Conservation (phyloP, 495 filamentous ascomycete genomes). For the Delitschia confertaspora region DNA sequence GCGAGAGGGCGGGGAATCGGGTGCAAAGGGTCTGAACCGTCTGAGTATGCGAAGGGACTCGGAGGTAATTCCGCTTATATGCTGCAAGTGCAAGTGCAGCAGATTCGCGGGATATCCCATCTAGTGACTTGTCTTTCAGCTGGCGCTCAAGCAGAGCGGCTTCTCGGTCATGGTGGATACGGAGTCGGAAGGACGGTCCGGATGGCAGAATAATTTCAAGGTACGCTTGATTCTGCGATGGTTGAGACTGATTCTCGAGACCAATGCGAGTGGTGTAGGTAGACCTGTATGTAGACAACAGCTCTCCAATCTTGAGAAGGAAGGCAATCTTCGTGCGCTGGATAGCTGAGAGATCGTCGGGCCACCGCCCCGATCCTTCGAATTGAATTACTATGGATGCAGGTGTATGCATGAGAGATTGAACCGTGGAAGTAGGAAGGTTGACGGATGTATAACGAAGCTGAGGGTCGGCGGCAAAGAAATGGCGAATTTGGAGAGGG, state of each 20-base stretch:
- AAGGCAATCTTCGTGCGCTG: slow-evolving; percentile 92
- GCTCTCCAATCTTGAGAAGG: slow-evolving; percentile 67
- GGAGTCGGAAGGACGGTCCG: slow-evolving; percentile 57
- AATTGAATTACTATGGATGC: slow-evolving; percentile 76
- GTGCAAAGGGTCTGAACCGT: slow-evolving; percentile 69
- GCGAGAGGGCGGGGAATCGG: slow-evolving; percentile 69
- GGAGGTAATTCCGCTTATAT: slow-evolving; percentile 62
- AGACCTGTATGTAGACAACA: slow-evolving; percentile 49
- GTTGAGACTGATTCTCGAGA: slow-evolving; percentile 61
- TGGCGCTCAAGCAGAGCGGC: slow-evolving; percentile 67
- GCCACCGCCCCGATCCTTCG: slow-evolving; percentile 89
- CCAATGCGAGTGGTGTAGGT: slow-evolving; percentile 56
- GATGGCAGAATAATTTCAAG: slow-evolving; percentile 68
- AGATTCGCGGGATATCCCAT: slow-evolving; percentile 54
- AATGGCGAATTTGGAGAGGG: slow-evolving; percentile 68
- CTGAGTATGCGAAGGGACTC: slow-evolving; percentile 69
- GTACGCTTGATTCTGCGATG: slow-evolving; percentile 67
- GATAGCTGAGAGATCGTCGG: slow-evolving; percentile 79
- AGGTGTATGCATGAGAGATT: slow-evolving; percentile 36
- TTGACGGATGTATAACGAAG: slow-evolving; percentile 64
- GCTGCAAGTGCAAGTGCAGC: slow-evolving; percentile 56
- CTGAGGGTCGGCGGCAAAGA: slow-evolving; percentile 60
- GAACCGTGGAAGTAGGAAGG: slow-evolving; percentile 34
- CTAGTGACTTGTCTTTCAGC: slow-evolving; percentile 60
- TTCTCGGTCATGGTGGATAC: slow-evolving; percentile 77